Percentiles rank a stretch among this genome's conserved stretches.
Evolutionary conservation across 139 green algal genomes (phyloP).

Genomic region (Chlorella sp.): DNA sequence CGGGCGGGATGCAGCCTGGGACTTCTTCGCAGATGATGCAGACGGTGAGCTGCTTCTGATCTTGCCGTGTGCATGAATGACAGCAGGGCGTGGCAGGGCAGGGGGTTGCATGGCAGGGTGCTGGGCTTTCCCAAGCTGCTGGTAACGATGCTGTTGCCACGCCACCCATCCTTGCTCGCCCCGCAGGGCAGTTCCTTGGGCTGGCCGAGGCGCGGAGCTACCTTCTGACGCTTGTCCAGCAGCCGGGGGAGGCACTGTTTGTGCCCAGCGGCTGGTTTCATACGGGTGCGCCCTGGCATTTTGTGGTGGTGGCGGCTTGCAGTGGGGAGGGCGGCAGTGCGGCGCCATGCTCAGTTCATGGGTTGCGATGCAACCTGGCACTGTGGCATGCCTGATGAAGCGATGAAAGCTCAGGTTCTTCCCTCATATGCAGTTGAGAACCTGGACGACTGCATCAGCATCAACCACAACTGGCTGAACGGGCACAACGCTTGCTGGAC

Average conservation of each 20-base stretch:
- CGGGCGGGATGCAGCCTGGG: not conserved
- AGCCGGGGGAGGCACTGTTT: slow-evolving; percentile 84
- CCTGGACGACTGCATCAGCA: slow-evolving; percentile 71
- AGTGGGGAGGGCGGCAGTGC: too few relatives aligned
- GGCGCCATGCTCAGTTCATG: too few relatives aligned
- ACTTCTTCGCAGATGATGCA: slow-evolving; percentile 16
- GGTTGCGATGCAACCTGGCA: not conserved
- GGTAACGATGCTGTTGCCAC: not conserved
- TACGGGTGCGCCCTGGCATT: slow-evolving; percentile 52
- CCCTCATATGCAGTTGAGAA: slow-evolving; percentile 61
- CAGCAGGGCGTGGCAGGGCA: not conserved
- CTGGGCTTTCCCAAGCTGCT: not conserved
- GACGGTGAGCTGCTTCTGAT: not conserved
- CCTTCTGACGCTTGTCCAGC: slow-evolving; percentile 64
- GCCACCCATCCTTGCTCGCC: not conserved
- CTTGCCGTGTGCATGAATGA: not conserved
- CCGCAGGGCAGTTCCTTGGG: slow-evolving; percentile 42
- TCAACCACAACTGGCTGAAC: slow-evolving; percentile 93
- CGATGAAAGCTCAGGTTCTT: not conserved
- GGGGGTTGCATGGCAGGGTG: not conserved
- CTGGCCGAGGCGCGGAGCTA: slow-evolving; percentile 39
- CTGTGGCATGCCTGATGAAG: not conserved
- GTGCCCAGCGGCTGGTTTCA: slow-evolving; percentile 94
- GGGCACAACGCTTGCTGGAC: slow-evolving; percentile 66
- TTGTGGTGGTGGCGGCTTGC: too few relatives aligned